A percentile compares a stretch with the other conserved stretches of the same genome.
phyloP scores from a whole-genome alignment of 805 yeast species.

The Vanderwaltozyma verrucispora region DNA sequence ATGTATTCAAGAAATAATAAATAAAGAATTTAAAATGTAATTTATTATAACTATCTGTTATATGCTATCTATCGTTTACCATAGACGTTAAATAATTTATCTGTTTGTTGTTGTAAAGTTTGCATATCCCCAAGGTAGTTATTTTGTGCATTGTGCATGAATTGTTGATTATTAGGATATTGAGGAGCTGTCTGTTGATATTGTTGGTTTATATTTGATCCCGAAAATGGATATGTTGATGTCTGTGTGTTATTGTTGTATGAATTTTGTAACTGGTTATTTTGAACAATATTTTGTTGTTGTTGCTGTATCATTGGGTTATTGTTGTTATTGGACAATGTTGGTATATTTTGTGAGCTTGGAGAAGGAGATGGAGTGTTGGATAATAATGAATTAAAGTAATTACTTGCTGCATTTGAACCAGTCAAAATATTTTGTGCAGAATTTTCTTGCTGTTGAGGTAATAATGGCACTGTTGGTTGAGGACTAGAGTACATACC shows the following conservation, averaged over 20 bases:
- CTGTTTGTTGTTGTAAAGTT: conserved; percentile 62
- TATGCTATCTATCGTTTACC: conserved; percentile 8
- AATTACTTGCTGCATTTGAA: conserved; percentile 17
- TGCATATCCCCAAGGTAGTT: conserved; percentile 55
- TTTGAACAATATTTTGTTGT: not conserved
- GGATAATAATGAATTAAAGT: conserved; percentile 23
- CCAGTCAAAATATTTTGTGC: not conserved
- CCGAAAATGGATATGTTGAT: conserved; percentile 6
- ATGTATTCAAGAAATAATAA: no score
- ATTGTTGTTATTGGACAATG: not conserved
- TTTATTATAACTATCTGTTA: no score
- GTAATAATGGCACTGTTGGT: not conserved
- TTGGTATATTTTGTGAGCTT: conserved; percentile 9
- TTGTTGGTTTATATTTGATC: conserved; percentile 13
- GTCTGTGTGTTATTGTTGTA: conserved; percentile 10
- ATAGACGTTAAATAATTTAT: conserved; percentile 33
- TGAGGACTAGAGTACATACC: not conserved
- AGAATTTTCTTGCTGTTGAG: not conserved
- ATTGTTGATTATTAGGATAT: conserved; percentile 22
- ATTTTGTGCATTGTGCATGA: conserved; percentile 22
- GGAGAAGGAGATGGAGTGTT: conserved; percentile 22
- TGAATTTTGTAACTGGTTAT: not conserved
- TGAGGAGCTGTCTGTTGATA: conserved; percentile 11
- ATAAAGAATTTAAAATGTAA: no score
- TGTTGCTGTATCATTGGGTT: not conserved